Base-by-base conservation (phyloP, 83 land plant species). In the Thuja plicata region DNA sequence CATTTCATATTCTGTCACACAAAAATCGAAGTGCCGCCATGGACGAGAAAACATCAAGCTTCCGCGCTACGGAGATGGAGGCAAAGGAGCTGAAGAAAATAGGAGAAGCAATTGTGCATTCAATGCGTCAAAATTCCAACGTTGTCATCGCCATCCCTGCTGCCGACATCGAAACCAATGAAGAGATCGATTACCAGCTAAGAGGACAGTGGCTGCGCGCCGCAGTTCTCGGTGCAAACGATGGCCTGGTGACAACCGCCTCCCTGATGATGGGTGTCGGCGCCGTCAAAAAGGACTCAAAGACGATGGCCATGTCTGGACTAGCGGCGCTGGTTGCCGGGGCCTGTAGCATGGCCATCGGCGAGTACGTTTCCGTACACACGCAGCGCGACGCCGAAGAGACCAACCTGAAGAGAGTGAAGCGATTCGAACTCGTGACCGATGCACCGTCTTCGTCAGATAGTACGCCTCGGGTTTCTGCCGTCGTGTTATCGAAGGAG, bases 201-300 rank as follows among this genome's bases (percentile, higher is more conserved):
- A 89, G 94, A 73, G 92, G 91, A 34, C 96, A 94, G 77, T 95
- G 97, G 96, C 92, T 95, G 73, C 89, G 95, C 24, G 96, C 95
- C 1, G 91, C 94, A 60, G 89, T 93, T 24, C 90, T 95, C 27
- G 97, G 97, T 37, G 96, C 95, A 35, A 95, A 92, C 57, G 94
- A 96, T 27, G 96, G 97, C 15, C 90, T 96, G 83, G 94, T 96
- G 37, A 94, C 96, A n/a, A 89, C 91, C 13, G 91, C 94, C 7
- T 92, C 95, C 7, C 87, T 96, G 0, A n/a, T n/a, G n/a, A n/a
- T n/a, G n/a, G n/a, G n/a, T n/a, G n/a, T n/a, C n/a, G n/a, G n/a
- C n/a, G n/a, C n/a, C n/a, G n/a, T n/a, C n/a, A n/a, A n/a, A n/a
- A n/a, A n/a, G n/a, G n/a, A n/a, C n/a, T n/a, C n/a, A n/a, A n/a